Base-by-base conservation (phyloP, 2,329 filamentous ascomycete species). In the Calonectria montana region DNA sequence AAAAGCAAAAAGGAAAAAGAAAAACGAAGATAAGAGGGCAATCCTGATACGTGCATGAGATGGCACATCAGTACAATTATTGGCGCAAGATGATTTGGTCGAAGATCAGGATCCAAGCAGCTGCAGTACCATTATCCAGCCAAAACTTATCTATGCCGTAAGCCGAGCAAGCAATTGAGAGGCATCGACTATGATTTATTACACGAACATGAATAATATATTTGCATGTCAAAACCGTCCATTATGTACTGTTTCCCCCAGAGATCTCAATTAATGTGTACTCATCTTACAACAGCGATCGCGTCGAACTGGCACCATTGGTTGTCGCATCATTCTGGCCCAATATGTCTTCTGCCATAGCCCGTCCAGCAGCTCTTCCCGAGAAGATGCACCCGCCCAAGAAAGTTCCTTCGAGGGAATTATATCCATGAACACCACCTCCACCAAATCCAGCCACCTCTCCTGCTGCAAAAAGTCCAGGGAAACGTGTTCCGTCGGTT, bases 381-480 rank as follows among this genome's bases (percentile, higher is more conserved):
- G 90, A 91, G 75, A 92, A 92, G 75, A 92, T 91, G 70, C 90
- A 92, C 0, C 90, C 90, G 16, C 90, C 90, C 4, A 92, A 75
- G 76, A 92, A 92, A 0, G 90, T 91, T 0, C 90, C 90, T 79
- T 92, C 90, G 41, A 92, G 86, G 1, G 90, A 88, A 75, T 85
- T 90, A 75, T 92, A 91, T 0, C 90, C 90, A 74, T 92, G 90
- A 1, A 91, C 88, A 18, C 90, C 90, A 2, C 90, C 90, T 2
- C 90, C 90, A 0, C 90, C 90, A 69, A 92, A 92, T 0, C 90
- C 90, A 0, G 90, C 89, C 1, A 84, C 88, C 78, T 92, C 90
- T 7, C 90, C 90, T 0, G 90, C 90, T 0, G 90, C 89, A 67
- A 91, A 92, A 16, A 92, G 76, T 0, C 89, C 89, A 0, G 86